Evolutionary conservation across 1,139 yeast species (phyloP).

Genomic region (Saccharomyces hybrid): DNA sequence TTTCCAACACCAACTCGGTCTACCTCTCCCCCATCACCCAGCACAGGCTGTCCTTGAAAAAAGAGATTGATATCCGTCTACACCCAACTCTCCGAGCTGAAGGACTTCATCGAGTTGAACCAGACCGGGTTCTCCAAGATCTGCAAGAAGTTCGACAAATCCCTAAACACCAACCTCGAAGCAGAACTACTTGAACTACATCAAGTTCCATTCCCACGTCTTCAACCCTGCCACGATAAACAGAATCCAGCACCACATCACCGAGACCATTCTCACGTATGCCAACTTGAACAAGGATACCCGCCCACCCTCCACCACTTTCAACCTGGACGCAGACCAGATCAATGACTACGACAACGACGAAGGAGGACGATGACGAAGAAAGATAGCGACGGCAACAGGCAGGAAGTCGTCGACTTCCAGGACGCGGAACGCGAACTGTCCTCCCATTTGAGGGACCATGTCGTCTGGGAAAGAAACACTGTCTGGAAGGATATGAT

Average conservation of each 20-base stretch:
- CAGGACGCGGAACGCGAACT: conserved; percentile 55
- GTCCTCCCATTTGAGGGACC: conserved; percentile 73
- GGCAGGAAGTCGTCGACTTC: conserved; percentile 5
- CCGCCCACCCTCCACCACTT: conserved; percentile 8
- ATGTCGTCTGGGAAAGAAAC: conserved; percentile 92
- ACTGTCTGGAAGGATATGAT: conserved; percentile 97
- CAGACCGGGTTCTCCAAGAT: conserved; percentile 84
- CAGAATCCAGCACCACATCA: conserved; percentile 40
- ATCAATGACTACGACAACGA: neutral
- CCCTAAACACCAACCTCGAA: conserved; percentile 57
- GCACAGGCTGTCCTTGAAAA: conserved; percentile 55
- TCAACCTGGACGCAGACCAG: conserved; percentile 10
- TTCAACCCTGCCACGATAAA: conserved; percentile 41
- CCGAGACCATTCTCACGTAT: conserved; percentile 36
- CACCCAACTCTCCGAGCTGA: conserved; percentile 73
- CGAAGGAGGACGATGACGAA: neutral
- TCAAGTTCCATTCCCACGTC: conserved; percentile 38
- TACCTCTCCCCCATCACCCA: conserved; percentile 8
- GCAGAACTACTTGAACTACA: conserved; percentile 39
- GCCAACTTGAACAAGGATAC: conserved; percentile 36
- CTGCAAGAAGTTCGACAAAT: conserved; percentile 83
- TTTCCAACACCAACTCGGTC: conserved; percentile 5
- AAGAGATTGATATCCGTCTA: conserved; percentile 57
- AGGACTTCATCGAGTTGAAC: conserved; percentile 74
- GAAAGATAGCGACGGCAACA: neutral